Evolutionary conservation across 2,329 filamentous ascomycete genomes (phyloP).

Genomic region (Colletotrichum eleusines): DNA sequence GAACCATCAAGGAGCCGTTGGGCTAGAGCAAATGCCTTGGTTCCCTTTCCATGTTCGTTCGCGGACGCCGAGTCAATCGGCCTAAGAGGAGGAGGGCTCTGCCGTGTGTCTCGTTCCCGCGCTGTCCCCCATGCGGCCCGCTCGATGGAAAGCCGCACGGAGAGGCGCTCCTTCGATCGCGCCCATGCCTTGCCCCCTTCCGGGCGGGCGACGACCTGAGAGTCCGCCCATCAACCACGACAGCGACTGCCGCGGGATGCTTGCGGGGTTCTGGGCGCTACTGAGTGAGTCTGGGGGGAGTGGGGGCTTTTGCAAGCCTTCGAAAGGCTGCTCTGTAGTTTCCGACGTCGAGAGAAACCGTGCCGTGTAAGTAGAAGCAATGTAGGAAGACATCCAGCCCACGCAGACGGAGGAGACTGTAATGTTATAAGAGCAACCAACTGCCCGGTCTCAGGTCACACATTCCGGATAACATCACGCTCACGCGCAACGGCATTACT

Average conservation of each 20-base stretch:
- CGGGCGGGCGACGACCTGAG: neutral
- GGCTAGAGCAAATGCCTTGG: neutral
- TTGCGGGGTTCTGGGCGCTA: neutral
- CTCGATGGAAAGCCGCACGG: neutral
- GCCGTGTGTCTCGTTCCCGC: neutral
- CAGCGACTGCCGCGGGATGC: constrained; percentile 1
- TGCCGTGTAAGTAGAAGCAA: neutral
- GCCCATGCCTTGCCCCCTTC: constrained; percentile 6
- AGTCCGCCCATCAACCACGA: constrained; percentile 3
- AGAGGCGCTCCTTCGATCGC: neutral
- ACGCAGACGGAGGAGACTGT: neutral
- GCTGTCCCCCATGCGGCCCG: neutral
- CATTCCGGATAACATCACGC: neutral
- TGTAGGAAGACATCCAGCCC: too few relatives aligned
- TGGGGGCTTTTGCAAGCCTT: neutral
- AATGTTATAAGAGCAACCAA: neutral
- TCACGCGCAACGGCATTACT: constrained; percentile 2
- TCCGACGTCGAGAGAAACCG: neutral
- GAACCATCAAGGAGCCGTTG: neutral
- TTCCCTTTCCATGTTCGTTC: neutral
- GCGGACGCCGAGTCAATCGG: neutral
- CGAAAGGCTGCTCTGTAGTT: neutral
- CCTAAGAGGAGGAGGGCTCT: neutral
- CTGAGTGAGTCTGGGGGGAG: neutral
- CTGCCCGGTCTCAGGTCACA: neutral